Base-by-base conservation (phyloP, 208 protist genomes). In the Trypanosomatidae sp. region DNA sequence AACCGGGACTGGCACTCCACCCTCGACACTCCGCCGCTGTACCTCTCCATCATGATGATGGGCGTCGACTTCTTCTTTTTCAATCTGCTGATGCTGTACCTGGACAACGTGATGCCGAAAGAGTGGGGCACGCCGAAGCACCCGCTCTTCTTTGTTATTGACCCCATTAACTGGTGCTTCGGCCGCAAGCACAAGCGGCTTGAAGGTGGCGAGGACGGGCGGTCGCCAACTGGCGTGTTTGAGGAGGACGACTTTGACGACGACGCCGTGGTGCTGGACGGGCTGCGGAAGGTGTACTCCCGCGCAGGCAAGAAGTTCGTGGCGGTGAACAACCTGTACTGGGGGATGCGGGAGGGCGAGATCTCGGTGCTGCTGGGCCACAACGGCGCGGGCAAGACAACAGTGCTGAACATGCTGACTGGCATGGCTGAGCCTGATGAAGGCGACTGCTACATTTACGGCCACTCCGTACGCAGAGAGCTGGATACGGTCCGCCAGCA, bases 321-420 rank as follows among this genome's bases (percentile, higher is more conserved):
- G 12, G 92, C 88, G 52, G 90, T 97, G 66, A 85, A 94, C 73
- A 77, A 95, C 77, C 77, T 95, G 17, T 88, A 86, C 75, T 88
- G 78, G 81, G 73, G 68, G 47, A 84, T 95, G 69, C 65, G 74
- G 39, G 73, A 84, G 47, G 71, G 74, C 30, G 85, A 88, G 64
- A 86, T 89, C 75, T 86, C 87, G 9, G 87, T 91, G 7, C 69
- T 95, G 67, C 83, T 91, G 30, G 89, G 89, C 33, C 83, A 89
- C 79, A 94, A 94, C 79, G 90, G 90, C 53, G 88, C 89, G 6
- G 92, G 89, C 65, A 97, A 97, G 78, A 88, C 92, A 25, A 97
- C 92, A 2, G 79, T 82, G 33, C 93, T 94, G 66, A 92, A 92
- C 78, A 87, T 97, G 70, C 88, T 97, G 76, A 95, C 92, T 19